phyloP scores from a whole-genome alignment of 805 yeast species.

The Diddensiella santjacobensis region DNA sequence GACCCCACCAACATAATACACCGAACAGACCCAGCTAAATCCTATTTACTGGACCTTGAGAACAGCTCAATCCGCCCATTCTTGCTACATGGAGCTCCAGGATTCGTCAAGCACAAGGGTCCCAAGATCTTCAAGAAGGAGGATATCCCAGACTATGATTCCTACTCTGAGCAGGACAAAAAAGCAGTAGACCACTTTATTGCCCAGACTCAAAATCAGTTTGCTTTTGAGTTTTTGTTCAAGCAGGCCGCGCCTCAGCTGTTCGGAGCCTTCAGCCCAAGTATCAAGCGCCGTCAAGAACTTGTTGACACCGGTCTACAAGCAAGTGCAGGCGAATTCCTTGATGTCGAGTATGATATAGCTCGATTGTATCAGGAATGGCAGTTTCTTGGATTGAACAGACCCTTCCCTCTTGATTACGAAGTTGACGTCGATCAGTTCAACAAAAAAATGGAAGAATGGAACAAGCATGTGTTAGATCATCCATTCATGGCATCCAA shows the following conservation, averaged over 20 bases:
- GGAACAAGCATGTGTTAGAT: conserved; percentile 63
- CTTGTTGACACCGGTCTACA: conserved; percentile 31
- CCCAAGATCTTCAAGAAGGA: conserved; percentile 76
- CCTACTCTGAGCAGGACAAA: conserved; percentile 66
- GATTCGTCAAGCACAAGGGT: conserved; percentile 82
- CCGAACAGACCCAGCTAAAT: conserved; percentile 36
- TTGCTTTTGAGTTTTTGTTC: conserved; percentile 76
- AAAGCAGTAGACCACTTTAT: conserved; percentile 83
- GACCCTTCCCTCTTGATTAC: conserved; percentile 55
- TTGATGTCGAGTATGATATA: conserved; percentile 32
- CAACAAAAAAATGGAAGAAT: conserved; percentile 54
- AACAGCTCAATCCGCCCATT: conserved; percentile 77
- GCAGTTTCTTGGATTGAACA: conserved; percentile 24
- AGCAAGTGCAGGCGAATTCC: conserved; percentile 22
- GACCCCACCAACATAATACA: conserved; percentile 84
- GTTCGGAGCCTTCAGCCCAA: conserved; percentile 78
- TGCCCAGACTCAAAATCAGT: conserved; percentile 86
- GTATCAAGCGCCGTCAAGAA: conserved; percentile 50
- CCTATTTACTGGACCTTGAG: conserved; percentile 76
- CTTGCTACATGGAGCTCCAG: conserved; percentile 71
- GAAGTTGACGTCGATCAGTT: conserved; percentile 58
- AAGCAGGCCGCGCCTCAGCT: conserved; percentile 56
- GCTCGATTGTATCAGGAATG: conserved; percentile 29
- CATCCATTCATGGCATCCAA: conserved; percentile 86
- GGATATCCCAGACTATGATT: conserved; percentile 68